A percentile compares a stretch with the other conserved stretches of the same genome.
Evolutionary conservation across 257 asterid genomes (phyloP).

Genomic region (Nicotiana sylvestris): DNA sequence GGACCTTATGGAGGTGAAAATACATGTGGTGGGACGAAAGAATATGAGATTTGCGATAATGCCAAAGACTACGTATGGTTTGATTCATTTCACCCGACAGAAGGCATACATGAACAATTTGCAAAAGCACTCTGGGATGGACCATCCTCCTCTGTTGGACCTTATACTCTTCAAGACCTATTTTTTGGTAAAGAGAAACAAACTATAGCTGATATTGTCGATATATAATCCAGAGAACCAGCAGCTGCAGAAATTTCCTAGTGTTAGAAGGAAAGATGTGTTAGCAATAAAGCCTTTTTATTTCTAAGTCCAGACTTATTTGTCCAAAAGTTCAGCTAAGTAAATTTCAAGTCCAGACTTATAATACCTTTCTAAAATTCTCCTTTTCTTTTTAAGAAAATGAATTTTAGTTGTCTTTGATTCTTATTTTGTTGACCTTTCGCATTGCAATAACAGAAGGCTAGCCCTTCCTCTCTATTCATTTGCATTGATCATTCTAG

Average conservation of each 20-base stretch:
- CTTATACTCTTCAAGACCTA: constrained; percentile 17
- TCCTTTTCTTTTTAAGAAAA: too few species aligned
- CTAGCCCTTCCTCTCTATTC: too few species aligned
- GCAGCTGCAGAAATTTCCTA: background rate
- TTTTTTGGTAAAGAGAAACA: constrained; percentile 6
- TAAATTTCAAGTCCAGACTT: too few species aligned
- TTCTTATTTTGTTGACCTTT: too few species aligned
- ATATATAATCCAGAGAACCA: constrained; percentile 15
- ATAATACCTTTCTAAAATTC: too few species aligned
- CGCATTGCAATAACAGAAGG: too few species aligned
- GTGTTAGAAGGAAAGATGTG: too few species aligned
- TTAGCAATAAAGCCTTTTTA: too few species aligned
- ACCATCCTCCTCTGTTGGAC: constrained; percentile 13
- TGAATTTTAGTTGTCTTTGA: too few species aligned
- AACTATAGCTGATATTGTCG: constrained; percentile 23
- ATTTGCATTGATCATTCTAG: too few species aligned
- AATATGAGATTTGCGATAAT: constrained; percentile 37
- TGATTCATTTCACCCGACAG: constrained; percentile 50
- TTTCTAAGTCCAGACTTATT: too few species aligned
- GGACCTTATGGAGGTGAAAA: constrained; percentile 42
- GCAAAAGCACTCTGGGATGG: constrained; percentile 23
- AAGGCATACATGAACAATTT: constrained; percentile 38
- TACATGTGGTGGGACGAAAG: constrained; percentile 52
- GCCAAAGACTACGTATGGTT: constrained; percentile 39
- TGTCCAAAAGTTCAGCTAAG: too few species aligned